A percentile compares a stretch with the other conserved stretches of the same genome.
Evolutionary conservation across 768 basidiomycete genomes (phyloP).

Genomic region (Pleurotus djamor): DNA sequence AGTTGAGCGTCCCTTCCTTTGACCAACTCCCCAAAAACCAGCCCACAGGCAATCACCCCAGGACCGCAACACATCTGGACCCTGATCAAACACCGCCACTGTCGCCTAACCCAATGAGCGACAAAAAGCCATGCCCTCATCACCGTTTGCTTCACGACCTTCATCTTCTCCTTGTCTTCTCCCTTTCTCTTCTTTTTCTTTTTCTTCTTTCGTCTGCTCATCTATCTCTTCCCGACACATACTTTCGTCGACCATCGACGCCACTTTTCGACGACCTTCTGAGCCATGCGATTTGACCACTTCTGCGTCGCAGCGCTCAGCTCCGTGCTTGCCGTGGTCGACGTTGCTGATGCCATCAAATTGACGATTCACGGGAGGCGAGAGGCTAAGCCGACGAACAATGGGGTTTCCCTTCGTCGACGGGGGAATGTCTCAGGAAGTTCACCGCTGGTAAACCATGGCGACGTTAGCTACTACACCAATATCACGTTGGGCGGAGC

Average conservation of each 20-base stretch:
- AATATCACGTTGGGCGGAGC: conserved; percentile 18
- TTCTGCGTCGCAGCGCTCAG: background rate
- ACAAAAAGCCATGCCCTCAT: background rate
- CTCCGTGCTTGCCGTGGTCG: background rate
- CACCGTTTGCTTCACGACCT: background rate
- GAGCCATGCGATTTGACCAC: background rate
- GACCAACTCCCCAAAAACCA: too few relatives aligned
- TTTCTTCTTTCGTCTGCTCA: background rate
- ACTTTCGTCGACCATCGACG: background rate
- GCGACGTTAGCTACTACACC: conserved; percentile 13
- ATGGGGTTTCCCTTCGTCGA: background rate
- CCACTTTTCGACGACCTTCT: background rate
- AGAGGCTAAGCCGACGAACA: background rate
- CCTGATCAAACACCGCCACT: background rate
- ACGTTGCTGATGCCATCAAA: conserved; percentile 5
- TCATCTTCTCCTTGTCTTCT: background rate
- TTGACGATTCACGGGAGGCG: background rate
- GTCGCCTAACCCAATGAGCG: background rate
- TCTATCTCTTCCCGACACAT: background rate
- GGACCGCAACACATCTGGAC: background rate
- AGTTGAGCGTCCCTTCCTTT: too few relatives aligned
- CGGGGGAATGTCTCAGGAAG: conserved; percentile 1
- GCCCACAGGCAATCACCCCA: too few relatives aligned
- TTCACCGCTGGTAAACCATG: background rate
- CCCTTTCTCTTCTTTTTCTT: background rate